phyloP scores from a whole-genome alignment of 306 rosid species.

The Dryas octopetala region DNA sequence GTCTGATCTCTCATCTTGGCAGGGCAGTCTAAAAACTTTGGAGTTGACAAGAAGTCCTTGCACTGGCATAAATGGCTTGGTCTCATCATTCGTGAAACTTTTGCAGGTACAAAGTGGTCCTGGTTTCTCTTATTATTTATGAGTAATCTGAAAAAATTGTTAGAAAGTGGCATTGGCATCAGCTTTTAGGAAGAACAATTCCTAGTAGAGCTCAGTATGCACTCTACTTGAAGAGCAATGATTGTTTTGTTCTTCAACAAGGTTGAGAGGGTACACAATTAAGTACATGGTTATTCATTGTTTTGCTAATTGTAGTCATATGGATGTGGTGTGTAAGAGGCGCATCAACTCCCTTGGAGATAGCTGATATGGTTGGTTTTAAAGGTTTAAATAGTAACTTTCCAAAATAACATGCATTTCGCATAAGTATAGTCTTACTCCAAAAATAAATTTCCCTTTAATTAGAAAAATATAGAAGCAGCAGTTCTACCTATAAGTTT shows the following conservation, averaged over 20 bases:
- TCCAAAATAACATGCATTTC: background rate
- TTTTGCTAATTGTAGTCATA: slow-evolving; percentile 5
- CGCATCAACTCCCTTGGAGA: too few relatives aligned
- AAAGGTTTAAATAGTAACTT: background rate
- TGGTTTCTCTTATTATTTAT: slow-evolving; percentile 8
- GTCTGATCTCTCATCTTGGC: slow-evolving; percentile 53
- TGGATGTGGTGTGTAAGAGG: background rate
- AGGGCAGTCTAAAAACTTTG: slow-evolving; percentile 87
- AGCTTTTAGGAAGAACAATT: slow-evolving; percentile 10
- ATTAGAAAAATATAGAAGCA: background rate
- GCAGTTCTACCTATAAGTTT: background rate
- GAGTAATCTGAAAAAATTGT: slow-evolving; percentile 1
- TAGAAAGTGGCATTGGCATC: background rate
- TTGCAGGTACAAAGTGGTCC: slow-evolving; percentile 61
- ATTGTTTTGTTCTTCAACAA: background rate
- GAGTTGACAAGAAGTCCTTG: slow-evolving; percentile 40
- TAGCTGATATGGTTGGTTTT: background rate
- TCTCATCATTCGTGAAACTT: slow-evolving; percentile 75
- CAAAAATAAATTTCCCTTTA: background rate
- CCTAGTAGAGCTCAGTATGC: background rate
- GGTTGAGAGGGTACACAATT: background rate
- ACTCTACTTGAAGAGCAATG: slow-evolving; percentile 8
- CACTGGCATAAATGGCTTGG: slow-evolving; percentile 74
- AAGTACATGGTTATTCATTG: slow-evolving; percentile 6
- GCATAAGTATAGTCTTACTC: background rate